Base-by-base conservation (phyloP, 2,329 filamentous ascomycete genomes). In the Alternaria dauci region DNA sequence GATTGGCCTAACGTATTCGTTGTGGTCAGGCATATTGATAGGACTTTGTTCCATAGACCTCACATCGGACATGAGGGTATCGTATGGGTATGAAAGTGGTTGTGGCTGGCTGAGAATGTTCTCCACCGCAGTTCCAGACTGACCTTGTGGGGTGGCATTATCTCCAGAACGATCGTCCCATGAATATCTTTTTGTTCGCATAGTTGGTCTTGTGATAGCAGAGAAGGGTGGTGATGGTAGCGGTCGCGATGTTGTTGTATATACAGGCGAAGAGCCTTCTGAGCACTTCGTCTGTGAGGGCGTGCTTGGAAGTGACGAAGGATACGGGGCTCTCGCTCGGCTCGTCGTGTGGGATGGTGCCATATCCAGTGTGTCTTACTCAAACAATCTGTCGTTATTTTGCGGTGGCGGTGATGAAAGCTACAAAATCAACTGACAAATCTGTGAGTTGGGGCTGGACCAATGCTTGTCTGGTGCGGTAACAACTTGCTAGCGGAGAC, bases 11-110 rank as follows among this genome's bases (percentile, higher is more conserved):
- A 52, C 16, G 7, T 55, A 52, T 12, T 51, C 20, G 7, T 42
- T 51, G 1, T 54, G 50, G 30, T 59, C 51, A 3, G 59, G 56
- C 59, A 62, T 62, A 25, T 39, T 23, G 4, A 55, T 26, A 5
- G 42, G 28, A 4, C 23, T 23, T 4, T 47, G 39, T 8, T 41
- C 9, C 0, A 36, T 20, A 18, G 18, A 28, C 3, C 7, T 20
- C 5, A 34, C n/a, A 4, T 52, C 41, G 8, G 8, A 11, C 28
- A 47, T 41, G 14, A 42, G 48, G 32, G 32, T 20, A 4, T 9
- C n/a, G 39, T 60, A 34, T n/a, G 41, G 18, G 11, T 39, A 34
- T 8, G 53, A 23, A 3, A 48, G 11, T n/a, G 30, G 44, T 23
- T 39, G 44, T 3, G 30, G 12, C 12, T 25, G 44, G 12, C 14